phyloP scores from a whole-genome alignment of 1,139 yeast species.

The Scheffersomyces stambukii region DNA sequence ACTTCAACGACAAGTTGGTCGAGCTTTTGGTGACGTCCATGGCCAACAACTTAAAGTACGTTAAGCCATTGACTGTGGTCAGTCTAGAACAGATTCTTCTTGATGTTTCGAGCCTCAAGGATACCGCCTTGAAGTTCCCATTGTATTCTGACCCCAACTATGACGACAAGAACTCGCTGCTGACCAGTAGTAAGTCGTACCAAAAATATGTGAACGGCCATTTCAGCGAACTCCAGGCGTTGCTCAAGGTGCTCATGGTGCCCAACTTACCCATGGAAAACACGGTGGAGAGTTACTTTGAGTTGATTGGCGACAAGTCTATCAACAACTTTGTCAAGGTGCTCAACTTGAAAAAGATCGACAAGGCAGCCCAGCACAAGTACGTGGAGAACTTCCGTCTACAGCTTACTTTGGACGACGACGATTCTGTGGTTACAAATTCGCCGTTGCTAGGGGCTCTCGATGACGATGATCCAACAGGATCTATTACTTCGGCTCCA shows the following conservation, averaged over 20 bases:
- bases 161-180: slow-evolving; percentile 21
- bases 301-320: slow-evolving; percentile 63
- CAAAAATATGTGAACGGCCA: slow-evolving; percentile 47
- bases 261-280: slow-evolving; percentile 60
- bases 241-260: slow-evolving; percentile 63
- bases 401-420: slow-evolving; percentile 52
- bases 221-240: slow-evolving; percentile 52
- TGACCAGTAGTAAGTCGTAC: too few species aligned
- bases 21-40: slow-evolving; percentile 62
- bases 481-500: slow-evolving; percentile 6
- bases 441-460: slow-evolving; percentile 36
- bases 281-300: slow-evolving; percentile 63
- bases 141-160: slow-evolving; percentile 32
- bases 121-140: slow-evolving; percentile 52
- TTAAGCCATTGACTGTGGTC: slow-evolving; percentile 63
- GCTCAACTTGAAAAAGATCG: slow-evolving; percentile 58
- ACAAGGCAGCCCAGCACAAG: slow-evolving; percentile 41
- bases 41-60: slow-evolving; percentile 49
- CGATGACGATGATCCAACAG: slow-evolving; percentile 17
- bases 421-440: slow-evolving; percentile 31
- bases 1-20: slow-evolving; percentile 71
- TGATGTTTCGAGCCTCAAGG: slow-evolving; percentile 65
- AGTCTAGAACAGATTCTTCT: slow-evolving; percentile 79
- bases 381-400: slow-evolving; percentile 59
- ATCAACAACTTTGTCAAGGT: slow-evolving; percentile 61